Conservation (phyloP, 1,284 basidiomycete genomes). For the Pseudozyma thailandica region DNA sequence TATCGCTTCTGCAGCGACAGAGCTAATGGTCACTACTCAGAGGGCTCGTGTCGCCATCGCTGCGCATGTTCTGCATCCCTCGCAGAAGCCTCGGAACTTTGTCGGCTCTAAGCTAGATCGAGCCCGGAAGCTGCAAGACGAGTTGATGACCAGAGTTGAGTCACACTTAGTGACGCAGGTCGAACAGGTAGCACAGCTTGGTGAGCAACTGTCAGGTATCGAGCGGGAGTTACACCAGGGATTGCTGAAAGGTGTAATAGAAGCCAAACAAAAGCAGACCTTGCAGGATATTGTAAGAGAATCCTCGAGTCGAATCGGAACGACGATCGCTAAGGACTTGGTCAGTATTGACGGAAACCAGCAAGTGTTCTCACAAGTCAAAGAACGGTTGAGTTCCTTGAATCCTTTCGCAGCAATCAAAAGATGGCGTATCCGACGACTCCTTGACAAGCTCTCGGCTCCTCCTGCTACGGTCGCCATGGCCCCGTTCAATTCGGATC, state of each 20-base stretch:
- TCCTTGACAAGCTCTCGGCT: constrained; percentile 13
- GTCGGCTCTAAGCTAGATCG: background rate
- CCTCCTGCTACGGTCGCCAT: background rate
- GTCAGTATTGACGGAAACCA: constrained; percentile 1
- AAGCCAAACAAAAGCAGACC: constrained; percentile 4
- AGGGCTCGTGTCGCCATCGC: constrained; percentile 23
- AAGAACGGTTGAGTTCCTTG: background rate
- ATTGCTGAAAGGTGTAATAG: constrained; percentile 4
- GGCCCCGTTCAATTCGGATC: background rate
- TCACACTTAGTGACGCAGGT: constrained; percentile 10
- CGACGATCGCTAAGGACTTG: no score
- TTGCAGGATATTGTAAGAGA: background rate
- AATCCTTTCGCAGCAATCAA: constrained; percentile 8
- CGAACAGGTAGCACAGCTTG: background rate
- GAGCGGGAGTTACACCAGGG: constrained; percentile 19
- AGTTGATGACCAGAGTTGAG: constrained; percentile 9
- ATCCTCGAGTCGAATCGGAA: background rate
- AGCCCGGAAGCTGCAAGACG: constrained; percentile 12
- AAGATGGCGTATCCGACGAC: constrained; percentile 12
- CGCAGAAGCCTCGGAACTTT: background rate
- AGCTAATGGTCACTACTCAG: constrained; percentile 11
- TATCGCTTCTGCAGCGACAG: background rate
- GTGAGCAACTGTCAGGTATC: background rate
- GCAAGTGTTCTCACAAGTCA: background rate
- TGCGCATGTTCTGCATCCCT: constrained; percentile 3